Percentiles rank a stretch among this genome's conserved stretches.
Conservation (phyloP, 108 stramenopile species). For the Fistulifera pelliculosa region DNA sequence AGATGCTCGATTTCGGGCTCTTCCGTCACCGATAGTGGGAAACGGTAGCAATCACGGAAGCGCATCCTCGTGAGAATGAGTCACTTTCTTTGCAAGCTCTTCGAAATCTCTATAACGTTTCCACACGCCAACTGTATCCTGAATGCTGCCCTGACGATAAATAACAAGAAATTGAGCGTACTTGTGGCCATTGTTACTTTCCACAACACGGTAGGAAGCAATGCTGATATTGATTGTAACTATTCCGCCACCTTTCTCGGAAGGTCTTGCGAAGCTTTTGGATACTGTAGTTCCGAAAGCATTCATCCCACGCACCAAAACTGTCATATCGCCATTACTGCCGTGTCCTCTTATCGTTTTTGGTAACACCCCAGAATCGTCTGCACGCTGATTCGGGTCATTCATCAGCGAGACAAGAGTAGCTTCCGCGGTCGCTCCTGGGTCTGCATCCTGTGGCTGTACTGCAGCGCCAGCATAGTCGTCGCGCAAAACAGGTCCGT, state of each 20-base stretch:
- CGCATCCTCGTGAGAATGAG: slow-evolving; percentile 67
- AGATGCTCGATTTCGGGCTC: slow-evolving; percentile 70
- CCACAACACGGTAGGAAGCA: slow-evolving; percentile 82
- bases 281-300: slow-evolving; percentile 85
- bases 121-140: slow-evolving; percentile 85
- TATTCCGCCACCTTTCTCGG: slow-evolving; percentile 44
- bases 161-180: slow-evolving; percentile 84
- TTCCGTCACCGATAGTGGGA: slow-evolving; percentile 64
- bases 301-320: slow-evolving; percentile 67
- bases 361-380: not conserved
- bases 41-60: slow-evolving; percentile 63
- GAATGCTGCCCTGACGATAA: slow-evolving; percentile 71
- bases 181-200: slow-evolving; percentile 53
- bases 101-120: slow-evolving; percentile 85
- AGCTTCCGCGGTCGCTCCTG: slow-evolving; percentile 46
- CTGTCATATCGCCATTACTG: slow-evolving; percentile 48
- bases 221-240: slow-evolving; percentile 79
- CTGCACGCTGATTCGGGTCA: slow-evolving; percentile 1
- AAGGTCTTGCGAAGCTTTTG: slow-evolving; percentile 58
- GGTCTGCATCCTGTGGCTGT: not conserved
- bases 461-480: not conserved
- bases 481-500: slow-evolving; percentile 1
- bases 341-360: slow-evolving; percentile 3
- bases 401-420: slow-evolving; percentile 43
- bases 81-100: slow-evolving; percentile 58